phyloP scores from a whole-genome alignment of 352 stramenopile species.

The Pythium dissimile region DNA sequence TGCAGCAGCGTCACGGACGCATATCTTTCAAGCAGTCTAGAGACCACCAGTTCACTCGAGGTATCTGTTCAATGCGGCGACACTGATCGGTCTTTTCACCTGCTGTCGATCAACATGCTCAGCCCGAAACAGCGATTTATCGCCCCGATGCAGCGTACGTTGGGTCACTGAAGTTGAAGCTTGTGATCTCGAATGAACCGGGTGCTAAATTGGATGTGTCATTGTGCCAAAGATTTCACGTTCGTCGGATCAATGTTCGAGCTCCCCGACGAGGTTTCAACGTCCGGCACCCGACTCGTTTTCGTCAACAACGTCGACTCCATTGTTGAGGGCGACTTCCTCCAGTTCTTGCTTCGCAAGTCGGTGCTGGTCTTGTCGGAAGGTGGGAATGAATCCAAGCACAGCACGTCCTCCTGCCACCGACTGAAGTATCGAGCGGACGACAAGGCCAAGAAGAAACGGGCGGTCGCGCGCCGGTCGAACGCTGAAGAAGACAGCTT shows the following conservation, averaged over 20 bases:
- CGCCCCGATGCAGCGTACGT: conserved; percentile 16
- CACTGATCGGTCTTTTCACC: conserved; percentile 39
- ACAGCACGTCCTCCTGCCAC: conserved; percentile 14
- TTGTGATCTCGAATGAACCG: background rate
- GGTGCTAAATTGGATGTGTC: too few species aligned
- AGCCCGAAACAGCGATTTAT: background rate
- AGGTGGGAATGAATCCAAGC: too few species aligned
- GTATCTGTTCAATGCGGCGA: conserved; percentile 46
- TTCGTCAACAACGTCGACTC: conserved; percentile 6
- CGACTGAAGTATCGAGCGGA: conserved; percentile 17
- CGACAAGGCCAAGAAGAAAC: conserved; percentile 31
- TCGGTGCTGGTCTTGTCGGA: conserved; percentile 2
- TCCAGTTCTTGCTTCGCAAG: conserved; percentile 10
- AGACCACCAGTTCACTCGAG: too few species aligned
- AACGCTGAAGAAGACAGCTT: conserved; percentile 10
- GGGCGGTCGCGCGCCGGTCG: background rate
- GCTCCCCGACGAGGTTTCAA: background rate
- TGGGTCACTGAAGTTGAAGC: background rate
- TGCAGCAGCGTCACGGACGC: background rate
- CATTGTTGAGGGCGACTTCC: background rate
- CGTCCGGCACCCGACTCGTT: background rate
- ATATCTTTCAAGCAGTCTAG: too few species aligned
- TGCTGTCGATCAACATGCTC: conserved; percentile 38
- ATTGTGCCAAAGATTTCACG: conserved; percentile 11
- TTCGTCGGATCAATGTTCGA: background rate